Conservation (phyloP, 208 protist genomes). For the Crithidia brevicula region DNA sequence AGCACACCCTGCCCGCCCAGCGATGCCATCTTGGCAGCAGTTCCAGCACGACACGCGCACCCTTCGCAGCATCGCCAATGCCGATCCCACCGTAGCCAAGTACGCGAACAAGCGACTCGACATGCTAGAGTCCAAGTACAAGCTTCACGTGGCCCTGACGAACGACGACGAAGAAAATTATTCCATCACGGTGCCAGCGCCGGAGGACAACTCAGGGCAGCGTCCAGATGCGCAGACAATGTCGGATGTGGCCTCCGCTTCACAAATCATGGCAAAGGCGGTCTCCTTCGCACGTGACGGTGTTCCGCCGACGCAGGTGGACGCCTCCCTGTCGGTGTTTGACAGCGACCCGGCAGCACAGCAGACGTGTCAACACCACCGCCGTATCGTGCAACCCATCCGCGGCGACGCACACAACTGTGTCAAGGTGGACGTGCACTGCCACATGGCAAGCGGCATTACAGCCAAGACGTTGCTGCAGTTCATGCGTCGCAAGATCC, state of each 20-base stretch:
- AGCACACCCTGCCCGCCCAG: constrained; percentile 14
- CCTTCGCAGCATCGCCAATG: constrained; percentile 49
- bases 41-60: constrained; percentile 67
- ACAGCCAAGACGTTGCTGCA: constrained; percentile 73
- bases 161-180: constrained; percentile 76
- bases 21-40: constrained; percentile 61
- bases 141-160: constrained; percentile 74
- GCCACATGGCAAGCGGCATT: constrained; percentile 79
- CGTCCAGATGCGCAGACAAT: not conserved
- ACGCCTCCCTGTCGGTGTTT: not conserved
- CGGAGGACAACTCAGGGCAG: not conserved
- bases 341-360: not conserved
- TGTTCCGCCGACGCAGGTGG: not conserved
- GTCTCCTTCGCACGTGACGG: not conserved
- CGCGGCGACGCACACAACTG: constrained; percentile 79
- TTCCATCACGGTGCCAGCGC: not conserved
- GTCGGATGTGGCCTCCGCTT: not conserved
- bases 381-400: constrained; percentile 25
- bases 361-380: not conserved
- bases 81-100: constrained; percentile 59
- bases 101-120: constrained; percentile 68
- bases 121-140: constrained; percentile 89
- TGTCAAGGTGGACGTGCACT: constrained; percentile 89
- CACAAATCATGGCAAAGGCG: not conserved
- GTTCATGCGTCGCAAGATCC: constrained; percentile 76